Conservation (phyloP, 208 protist species). For the Leishmania arabica region DNA sequence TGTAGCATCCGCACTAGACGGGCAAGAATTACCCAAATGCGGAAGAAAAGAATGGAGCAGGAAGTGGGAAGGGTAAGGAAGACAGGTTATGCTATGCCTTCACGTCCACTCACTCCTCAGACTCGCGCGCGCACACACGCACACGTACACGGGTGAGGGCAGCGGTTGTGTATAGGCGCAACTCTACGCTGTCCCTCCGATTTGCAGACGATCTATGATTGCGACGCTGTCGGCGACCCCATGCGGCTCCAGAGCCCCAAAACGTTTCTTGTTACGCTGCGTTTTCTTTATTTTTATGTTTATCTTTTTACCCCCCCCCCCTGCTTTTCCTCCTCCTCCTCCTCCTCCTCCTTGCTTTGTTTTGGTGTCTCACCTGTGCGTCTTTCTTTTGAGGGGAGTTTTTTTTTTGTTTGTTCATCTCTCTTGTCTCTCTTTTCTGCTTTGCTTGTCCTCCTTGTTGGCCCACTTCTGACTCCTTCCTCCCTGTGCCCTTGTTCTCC, state of each 20-base stretch:
- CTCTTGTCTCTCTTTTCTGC: neutral
- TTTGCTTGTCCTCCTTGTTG: neutral
- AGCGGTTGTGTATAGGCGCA: neutral
- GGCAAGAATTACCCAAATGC: neutral
- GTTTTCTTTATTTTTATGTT: neutral
- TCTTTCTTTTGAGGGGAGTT: too few relatives aligned
- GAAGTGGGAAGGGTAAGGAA: neutral
- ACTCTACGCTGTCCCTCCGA: neutral
- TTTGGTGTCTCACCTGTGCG: too few relatives aligned
- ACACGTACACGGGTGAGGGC: neutral
- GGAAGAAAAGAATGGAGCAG: neutral
- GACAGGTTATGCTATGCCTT: neutral
- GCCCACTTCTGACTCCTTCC: neutral
- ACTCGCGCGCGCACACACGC: neutral
- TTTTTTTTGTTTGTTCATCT: too few relatives aligned
- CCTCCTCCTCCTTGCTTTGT: too few relatives aligned
- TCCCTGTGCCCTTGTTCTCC: neutral
- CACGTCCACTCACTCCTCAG: neutral
- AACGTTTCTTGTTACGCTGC: neutral
- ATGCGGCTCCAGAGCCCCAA: neutral
- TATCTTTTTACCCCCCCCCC: neutral
- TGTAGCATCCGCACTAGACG: slow-evolving; percentile 20
- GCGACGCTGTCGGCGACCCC: neutral
- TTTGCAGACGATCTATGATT: neutral
- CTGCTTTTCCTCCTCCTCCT: neutral